A percentile compares a stretch with the other conserved stretches of the same genome.
Evolutionary conservation across 1,284 basidiomycete genomes (phyloP).

Genomic region (Microbotryum silenes-acaulis): DNA sequence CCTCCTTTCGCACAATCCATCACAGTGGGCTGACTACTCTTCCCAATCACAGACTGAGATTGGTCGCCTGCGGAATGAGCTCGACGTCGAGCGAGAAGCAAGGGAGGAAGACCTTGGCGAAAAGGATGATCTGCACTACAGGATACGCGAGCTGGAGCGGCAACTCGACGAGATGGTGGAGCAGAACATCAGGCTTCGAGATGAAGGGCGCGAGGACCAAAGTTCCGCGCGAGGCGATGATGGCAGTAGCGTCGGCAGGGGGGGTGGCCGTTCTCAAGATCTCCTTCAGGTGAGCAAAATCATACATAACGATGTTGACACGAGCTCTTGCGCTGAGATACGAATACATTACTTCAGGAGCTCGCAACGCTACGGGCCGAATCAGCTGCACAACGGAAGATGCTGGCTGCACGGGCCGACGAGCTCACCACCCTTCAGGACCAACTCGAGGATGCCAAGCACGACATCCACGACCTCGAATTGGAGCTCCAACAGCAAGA

Average conservation of each 20-base stretch:
- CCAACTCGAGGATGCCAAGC: constrained; percentile 40
- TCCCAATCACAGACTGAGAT: constrained; percentile 29
- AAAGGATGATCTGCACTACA: constrained; percentile 22
- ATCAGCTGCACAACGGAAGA: constrained; percentile 34
- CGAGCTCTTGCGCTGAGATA: too few species aligned
- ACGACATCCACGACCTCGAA: constrained; percentile 40
- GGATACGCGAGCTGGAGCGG: constrained; percentile 40
- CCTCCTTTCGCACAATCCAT: neutral
- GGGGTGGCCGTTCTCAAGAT: too few species aligned
- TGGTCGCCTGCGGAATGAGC: constrained; percentile 50
- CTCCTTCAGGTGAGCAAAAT: too few species aligned
- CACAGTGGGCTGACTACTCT: neutral
- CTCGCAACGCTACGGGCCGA: constrained; percentile 49
- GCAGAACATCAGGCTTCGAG: constrained; percentile 59
- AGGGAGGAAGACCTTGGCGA: constrained; percentile 33
- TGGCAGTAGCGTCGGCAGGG: constrained; percentile 41
- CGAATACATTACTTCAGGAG: constrained; percentile 20
- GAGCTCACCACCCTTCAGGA: constrained; percentile 38
- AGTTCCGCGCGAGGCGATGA: constrained; percentile 41
- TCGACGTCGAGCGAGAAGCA: constrained; percentile 61
- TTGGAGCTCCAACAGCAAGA: constrained; percentile 34
- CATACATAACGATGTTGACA: too few species aligned
- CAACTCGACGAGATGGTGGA: constrained; percentile 51
- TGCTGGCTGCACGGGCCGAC: constrained; percentile 35
- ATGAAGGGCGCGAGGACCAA: constrained; percentile 49